Base-by-base conservation (phyloP, 345 rosid genomes). In the Salix exigua region DNA sequence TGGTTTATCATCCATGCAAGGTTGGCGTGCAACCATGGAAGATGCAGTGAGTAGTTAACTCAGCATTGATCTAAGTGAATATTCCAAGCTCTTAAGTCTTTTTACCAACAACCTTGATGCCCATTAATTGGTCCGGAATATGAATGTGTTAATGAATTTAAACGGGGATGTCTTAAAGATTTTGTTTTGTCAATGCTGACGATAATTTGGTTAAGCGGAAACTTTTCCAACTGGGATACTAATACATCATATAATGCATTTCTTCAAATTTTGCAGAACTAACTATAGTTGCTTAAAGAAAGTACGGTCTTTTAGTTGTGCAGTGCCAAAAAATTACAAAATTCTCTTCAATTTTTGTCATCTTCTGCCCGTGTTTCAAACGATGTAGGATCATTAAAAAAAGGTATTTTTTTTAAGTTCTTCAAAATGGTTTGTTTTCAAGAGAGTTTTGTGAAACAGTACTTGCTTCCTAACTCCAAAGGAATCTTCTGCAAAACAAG, bases 11-110 rank as follows among this genome's bases (percentile, higher is more conserved):
- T 96, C 98, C 25, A 96, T 96, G 99, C 99, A 96, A 88, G 99
- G 99, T 68, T 93, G 99, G 99, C 99, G 99, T 55, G 90, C 98
- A 28, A 81, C 91, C 51, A 96, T 96, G 99, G 99, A 96, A 87
- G 99, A 96, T 82, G 98, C 99, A 11, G 99, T 95, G 87, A 91
- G 98, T 88, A 64, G 63, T 77, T 37, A 35, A n/a, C 67, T 35
- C 31, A 72, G 44, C 66, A 18, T 64, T 55, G 53, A 75, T 71
- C 69, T 46, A 26, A 46, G 30, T 58, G 50, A 38, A 66, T 30
- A 42, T 42, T 21, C 18, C 55, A 18, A 66, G 62, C 14, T 18
- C 19, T 78, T 2, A 25, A 51, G 14, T 55, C 30, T 12, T 42
- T 11, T 11, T 42, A 42, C 46, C 14, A 42, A 2, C 46, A 10